Percentiles rank a stretch among this genome's conserved stretches.
phyloP scores from a whole-genome alignment of 176 grass and related monocot genomes.

The Lolium perenne region DNA sequence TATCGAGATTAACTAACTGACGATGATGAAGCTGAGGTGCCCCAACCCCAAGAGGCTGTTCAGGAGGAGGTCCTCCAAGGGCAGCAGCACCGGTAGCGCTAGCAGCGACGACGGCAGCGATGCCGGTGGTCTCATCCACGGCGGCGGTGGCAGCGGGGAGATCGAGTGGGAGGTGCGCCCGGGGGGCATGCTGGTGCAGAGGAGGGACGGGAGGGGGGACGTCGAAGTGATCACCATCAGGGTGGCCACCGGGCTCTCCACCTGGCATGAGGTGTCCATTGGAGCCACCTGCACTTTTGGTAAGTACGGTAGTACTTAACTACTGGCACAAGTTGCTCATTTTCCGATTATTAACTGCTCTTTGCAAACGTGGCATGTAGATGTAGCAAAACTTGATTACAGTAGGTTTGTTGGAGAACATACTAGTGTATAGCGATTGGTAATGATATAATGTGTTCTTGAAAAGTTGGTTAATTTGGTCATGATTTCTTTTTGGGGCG shows the following conservation, averaged over 20 bases:
- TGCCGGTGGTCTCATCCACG: not conserved
- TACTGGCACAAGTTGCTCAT: too few relatives aligned
- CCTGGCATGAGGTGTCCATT: conserved; percentile 80
- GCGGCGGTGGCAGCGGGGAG: conserved; percentile 37
- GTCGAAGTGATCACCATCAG: conserved; percentile 74
- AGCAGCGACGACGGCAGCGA: conserved; percentile 25
- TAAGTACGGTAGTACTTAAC: conserved; percentile 4
- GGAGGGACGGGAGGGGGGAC: conserved; percentile 60
- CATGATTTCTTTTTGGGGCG: not conserved
- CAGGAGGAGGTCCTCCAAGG: conserved; percentile 82
- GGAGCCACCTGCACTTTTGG: conserved; percentile 87
- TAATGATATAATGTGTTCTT: too few relatives aligned
- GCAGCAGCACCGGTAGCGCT: conserved; percentile 31
- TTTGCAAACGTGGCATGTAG: not conserved
- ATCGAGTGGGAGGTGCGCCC: conserved; percentile 96
- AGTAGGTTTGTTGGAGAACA: not conserved
- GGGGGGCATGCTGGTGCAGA: conserved; percentile 97
- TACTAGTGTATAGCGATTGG: too few relatives aligned
- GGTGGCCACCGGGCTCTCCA: conserved; percentile 67
- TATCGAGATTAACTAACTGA: not conserved
- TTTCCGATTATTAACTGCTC: not conserved
- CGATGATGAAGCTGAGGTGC: conserved; percentile 81
- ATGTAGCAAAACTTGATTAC: not conserved
- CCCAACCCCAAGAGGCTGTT: conserved; percentile 96
- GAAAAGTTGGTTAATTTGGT: not conserved